Conservation (phyloP, 1,284 basidiomycete species). For the Rhodotorula sp. region DNA sequence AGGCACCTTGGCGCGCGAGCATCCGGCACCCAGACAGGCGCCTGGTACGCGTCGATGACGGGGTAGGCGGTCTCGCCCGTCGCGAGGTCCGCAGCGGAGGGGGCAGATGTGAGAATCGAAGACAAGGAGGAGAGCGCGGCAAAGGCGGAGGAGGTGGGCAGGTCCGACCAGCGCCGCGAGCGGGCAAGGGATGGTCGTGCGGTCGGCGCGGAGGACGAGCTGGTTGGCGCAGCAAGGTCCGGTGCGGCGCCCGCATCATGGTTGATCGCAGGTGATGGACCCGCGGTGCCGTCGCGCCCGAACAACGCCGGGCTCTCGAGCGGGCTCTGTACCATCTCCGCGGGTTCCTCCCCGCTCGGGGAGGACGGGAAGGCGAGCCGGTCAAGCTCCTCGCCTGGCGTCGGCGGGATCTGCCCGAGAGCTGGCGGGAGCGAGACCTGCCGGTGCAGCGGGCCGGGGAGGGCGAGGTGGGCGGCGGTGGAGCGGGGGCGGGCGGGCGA, state of each 20-base stretch:
- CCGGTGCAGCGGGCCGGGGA: neutral
- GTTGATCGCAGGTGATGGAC: neutral
- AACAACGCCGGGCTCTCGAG: neutral
- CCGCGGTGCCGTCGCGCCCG: neutral
- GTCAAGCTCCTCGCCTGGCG: constrained; percentile 8
- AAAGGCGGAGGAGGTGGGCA: constrained; percentile 8
- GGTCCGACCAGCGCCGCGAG: constrained; percentile 11
- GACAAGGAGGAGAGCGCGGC: constrained; percentile 9
- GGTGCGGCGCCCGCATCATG: fast-evolving
- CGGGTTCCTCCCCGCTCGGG: neutral
- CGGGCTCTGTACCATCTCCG: neutral
- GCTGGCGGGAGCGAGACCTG: constrained; percentile 1
- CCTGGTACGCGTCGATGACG: constrained; percentile 81
- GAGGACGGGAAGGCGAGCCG: neutral
- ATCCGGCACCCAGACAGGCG: constrained; percentile 90
- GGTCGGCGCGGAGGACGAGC: neutral
- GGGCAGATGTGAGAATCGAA: neutral
- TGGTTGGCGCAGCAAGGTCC: neutral
- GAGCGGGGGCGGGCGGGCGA: neutral
- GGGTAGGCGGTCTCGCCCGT: constrained; percentile 20
- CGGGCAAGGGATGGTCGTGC: neutral
- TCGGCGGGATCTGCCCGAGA: constrained; percentile 17
- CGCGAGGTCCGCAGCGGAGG: constrained; percentile 1
- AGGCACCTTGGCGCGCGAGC: constrained; percentile 76
- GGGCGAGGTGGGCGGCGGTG: neutral